phyloP scores from a whole-genome alignment of 176 grass and related monocot species.

The Rhynchospora breviuscula region DNA sequence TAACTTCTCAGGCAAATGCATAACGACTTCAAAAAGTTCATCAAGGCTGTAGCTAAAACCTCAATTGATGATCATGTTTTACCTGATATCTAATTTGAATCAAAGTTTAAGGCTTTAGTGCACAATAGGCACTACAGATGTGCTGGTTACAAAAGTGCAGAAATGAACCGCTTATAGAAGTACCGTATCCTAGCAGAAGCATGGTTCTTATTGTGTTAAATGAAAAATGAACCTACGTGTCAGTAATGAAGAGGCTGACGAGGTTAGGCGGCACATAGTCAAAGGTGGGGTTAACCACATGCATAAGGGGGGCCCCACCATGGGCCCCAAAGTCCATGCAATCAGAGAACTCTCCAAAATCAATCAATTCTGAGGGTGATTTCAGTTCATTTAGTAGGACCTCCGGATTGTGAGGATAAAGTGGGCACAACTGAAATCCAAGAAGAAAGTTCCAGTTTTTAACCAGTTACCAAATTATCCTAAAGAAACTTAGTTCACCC shows the following conservation, averaged over 20 bases:
- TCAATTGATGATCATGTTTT: too few relatives aligned
- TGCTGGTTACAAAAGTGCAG: not conserved
- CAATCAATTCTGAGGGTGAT: slow-evolving; percentile 84
- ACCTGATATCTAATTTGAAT: not conserved
- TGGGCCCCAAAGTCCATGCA: slow-evolving; percentile 76
- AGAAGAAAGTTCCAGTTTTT: not conserved
- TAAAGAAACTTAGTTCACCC: not conserved
- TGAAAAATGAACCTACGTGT: slow-evolving; percentile 53
- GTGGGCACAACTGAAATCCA: slow-evolving; percentile 66
- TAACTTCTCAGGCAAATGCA: too few relatives aligned
- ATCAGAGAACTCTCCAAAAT: slow-evolving; percentile 91
- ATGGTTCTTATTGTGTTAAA: not conserved
- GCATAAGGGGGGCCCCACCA: slow-evolving; percentile 61
- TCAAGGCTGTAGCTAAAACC: too few relatives aligned
- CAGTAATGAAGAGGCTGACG: slow-evolving; percentile 89
- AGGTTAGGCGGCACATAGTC: slow-evolving; percentile 91
- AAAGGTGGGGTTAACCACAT: slow-evolving; percentile 93
- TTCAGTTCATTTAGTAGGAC: slow-evolving; percentile 88
- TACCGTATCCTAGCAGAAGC: not conserved
- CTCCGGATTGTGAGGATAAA: slow-evolving; percentile 93
- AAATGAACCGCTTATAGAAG: not conserved
- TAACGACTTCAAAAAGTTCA: too few relatives aligned
- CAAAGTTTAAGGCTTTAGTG: not conserved
- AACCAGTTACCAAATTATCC: not conserved
- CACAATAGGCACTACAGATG: not conserved